Conservation (phyloP, 208 protist genomes). For the Kentomonas sorsogonicus region DNA sequence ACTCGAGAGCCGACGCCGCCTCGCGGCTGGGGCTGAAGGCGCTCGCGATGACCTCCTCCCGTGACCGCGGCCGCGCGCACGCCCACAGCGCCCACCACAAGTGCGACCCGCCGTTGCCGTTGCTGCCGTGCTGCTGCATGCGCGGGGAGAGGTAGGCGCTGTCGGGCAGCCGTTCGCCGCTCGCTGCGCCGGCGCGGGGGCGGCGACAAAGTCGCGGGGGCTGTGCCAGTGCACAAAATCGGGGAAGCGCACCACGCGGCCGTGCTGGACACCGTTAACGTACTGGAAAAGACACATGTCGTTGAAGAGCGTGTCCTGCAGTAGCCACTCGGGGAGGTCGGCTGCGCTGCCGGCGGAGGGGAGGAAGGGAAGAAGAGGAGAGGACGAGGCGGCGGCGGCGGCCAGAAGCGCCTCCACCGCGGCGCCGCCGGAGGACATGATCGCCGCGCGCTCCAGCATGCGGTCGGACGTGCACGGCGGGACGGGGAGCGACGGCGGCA, state of each 20-base stretch:
- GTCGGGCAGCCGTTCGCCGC: constrained; percentile 13
- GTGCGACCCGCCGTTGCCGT: constrained; percentile 18
- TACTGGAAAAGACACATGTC: constrained; percentile 88
- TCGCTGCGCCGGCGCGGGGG: not conserved
- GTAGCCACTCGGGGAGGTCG: constrained; percentile 25
- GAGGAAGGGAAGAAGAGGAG: too few species aligned
- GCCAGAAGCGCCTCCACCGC: not conserved
- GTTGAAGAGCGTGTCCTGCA: constrained; percentile 63
- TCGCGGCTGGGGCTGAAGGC: constrained; percentile 41
- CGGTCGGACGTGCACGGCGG: constrained; percentile 53
- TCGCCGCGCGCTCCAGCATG: constrained; percentile 44
- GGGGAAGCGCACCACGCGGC: constrained; percentile 72
- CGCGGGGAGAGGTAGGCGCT: constrained; percentile 66
- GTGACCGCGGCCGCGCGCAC: constrained; percentile 45
- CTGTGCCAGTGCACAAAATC: constrained; percentile 89
- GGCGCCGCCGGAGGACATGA: constrained; percentile 23
- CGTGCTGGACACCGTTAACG: constrained; percentile 56
- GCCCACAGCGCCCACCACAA: constrained; percentile 74
- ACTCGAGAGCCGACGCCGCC: constrained; percentile 39
- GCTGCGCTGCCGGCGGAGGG: too few species aligned
- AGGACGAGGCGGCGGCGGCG: not conserved
- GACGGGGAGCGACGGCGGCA: constrained; percentile 47
- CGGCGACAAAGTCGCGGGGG: constrained; percentile 61
- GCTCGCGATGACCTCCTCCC: constrained; percentile 32
- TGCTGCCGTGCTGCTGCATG: constrained; percentile 33